Evolutionary conservation across 805 yeast species (phyloP).

Genomic region (Metschnikowia arizonensis): DNA sequence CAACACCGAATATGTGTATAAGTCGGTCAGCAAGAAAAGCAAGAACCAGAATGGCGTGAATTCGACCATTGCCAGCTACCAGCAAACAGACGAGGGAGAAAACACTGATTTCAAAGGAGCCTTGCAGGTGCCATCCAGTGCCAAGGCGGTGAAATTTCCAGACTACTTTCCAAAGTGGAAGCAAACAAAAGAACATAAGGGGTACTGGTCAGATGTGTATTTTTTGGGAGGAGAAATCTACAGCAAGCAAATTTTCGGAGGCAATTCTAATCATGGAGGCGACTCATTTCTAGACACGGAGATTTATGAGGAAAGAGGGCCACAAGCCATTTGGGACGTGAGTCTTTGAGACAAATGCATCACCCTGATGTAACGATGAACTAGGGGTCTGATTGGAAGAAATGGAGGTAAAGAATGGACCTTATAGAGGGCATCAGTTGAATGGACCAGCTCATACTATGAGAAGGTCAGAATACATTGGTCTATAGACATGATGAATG

Average conservation of each 20-base stretch:
- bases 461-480: too few species aligned
- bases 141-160: constrained; percentile 67
- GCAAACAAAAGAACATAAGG: constrained; percentile 43
- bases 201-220: constrained; percentile 67
- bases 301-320: constrained; percentile 75
- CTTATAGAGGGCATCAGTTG: too few species aligned
- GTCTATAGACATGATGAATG: too few species aligned
- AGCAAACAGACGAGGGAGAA: constrained; percentile 38
- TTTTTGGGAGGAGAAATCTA: constrained; percentile 87
- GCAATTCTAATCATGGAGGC: constrained; percentile 47
- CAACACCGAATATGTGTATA: constrained; percentile 50
- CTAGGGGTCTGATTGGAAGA: too few species aligned
- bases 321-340: constrained; percentile 74
- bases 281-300: constrained; percentile 67
- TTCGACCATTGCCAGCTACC: constrained; percentile 40
- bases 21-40: constrained; percentile 26
- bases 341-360: constrained; percentile 12
- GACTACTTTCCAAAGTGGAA: constrained; percentile 97
- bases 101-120: constrained; percentile 14
- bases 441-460: too few species aligned
- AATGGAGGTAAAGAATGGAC: too few species aligned
- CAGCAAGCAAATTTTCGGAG: constrained; percentile 76
- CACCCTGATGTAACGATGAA: too few species aligned
- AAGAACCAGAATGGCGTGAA: constrained; percentile 28
- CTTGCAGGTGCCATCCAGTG: constrained; percentile 75